phyloP scores from a whole-genome alignment of 495 filamentous ascomycete genomes.

The Aspergillus hancockii region DNA sequence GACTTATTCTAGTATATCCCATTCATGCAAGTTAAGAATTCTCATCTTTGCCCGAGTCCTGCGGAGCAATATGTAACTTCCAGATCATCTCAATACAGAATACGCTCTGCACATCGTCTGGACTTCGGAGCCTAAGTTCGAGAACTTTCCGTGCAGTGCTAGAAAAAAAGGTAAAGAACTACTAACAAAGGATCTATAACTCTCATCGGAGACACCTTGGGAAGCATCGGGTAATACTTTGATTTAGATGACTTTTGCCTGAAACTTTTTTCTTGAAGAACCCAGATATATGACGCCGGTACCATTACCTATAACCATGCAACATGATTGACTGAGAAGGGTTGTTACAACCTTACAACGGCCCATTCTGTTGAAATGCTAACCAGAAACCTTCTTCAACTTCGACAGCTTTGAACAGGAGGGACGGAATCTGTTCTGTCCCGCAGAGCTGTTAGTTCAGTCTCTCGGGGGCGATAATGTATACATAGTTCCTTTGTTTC shows the following conservation, averaged over 20 bases:
- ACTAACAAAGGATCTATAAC: conserved; percentile 12
- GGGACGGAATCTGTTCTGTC: conserved; percentile 32
- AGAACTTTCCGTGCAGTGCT: conserved; percentile 23
- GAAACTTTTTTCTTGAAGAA: not conserved
- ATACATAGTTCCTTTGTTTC: not conserved
- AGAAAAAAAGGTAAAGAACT: conserved; percentile 18
- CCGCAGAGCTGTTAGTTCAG: conserved; percentile 19
- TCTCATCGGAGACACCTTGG: no score
- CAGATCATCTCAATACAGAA: no score
- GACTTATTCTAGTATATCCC: no score
- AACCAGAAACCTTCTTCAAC: conserved; percentile 63
- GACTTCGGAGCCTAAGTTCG: conserved; percentile 34
- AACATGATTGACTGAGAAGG: conserved; percentile 59
- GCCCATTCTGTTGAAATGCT: conserved; percentile 53
- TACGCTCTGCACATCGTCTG: conserved; percentile 17
- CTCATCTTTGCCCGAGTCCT: conserved; percentile 27
- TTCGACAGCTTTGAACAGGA: conserved; percentile 26
- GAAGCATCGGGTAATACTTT: no score
- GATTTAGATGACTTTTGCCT: conserved; percentile 18
- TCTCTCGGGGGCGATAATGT: no score
- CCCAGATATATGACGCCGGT: no score
- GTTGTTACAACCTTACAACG: conserved; percentile 60
- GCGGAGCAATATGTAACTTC: conserved; percentile 16
- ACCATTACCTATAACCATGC: conserved; percentile 55
- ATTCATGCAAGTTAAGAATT: no score